Evolutionary conservation across 352 stramenopile species (phyloP).

Genomic region (Phytophthora podocarpi): DNA sequence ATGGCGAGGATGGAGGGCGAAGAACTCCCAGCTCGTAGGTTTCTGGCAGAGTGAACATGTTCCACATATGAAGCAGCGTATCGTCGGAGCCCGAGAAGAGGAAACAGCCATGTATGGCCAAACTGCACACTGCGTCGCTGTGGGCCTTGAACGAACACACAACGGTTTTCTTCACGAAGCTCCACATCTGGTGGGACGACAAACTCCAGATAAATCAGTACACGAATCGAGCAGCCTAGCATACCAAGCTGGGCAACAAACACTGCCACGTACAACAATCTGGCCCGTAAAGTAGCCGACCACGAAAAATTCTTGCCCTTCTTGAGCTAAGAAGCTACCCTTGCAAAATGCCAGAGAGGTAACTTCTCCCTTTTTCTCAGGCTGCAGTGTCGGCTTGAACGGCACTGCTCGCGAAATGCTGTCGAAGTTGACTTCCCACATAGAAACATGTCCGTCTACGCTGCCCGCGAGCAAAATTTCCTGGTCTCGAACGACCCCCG

Average conservation of each 20-base stretch:
- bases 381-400: conserved; percentile 21
- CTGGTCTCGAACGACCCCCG: conserved; percentile 52
- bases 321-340: conserved; percentile 43
- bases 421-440: conserved; percentile 65
- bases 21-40: conserved; percentile 67
- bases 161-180: conserved; percentile 47
- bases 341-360: conserved; percentile 58
- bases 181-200: conserved; percentile 50
- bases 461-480: conserved; percentile 67
- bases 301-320: conserved; percentile 59
- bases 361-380: conserved; percentile 54
- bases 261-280: conserved; percentile 41
- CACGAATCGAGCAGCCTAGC: not conserved
- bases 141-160: conserved; percentile 61
- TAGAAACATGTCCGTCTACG: conserved; percentile 47
- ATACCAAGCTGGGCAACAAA: not conserved
- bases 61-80: conserved; percentile 67
- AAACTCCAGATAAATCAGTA: too few relatives aligned
- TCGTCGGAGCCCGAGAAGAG: conserved; percentile 84
- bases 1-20: conserved; percentile 36
- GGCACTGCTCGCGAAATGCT: conserved; percentile 24
- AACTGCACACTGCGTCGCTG: conserved; percentile 49
- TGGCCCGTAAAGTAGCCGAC: conserved; percentile 55
- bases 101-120: conserved; percentile 71
- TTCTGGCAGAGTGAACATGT: conserved; percentile 46